A percentile compares a stretch with the other conserved stretches of the same genome.
These are phyloP conservation scores for Lactifluus subvellereus DNA, from an alignment of 768 basidiomycete species.

Conservation along the genomic window DNA sequence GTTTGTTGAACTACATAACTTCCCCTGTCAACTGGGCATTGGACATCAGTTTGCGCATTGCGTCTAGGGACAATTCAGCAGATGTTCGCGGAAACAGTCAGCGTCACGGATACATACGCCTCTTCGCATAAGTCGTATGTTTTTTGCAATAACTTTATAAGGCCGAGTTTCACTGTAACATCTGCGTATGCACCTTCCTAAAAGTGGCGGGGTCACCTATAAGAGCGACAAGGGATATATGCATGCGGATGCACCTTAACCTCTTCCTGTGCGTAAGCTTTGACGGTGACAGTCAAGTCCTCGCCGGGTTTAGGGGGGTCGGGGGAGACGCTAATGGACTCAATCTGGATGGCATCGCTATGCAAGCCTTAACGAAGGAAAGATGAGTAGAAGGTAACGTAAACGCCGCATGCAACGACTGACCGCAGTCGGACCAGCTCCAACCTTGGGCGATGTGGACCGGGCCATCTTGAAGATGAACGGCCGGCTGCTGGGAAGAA, in stretches of 20 bases:
- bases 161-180: constrained; percentile 88
- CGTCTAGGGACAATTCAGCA: constrained; percentile 40
- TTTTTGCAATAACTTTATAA: constrained; percentile 83
- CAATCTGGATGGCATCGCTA: constrained; percentile 49
- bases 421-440: constrained; percentile 73
- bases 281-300: constrained; percentile 80
- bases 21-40: constrained; percentile 80
- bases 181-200: constrained; percentile 91
- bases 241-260: constrained; percentile 52
- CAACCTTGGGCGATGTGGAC: constrained; percentile 45
- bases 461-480: constrained; percentile 26
- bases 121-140: constrained; percentile 87
- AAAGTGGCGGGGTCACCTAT: not conserved
- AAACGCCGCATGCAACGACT: constrained; percentile 27
- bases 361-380: constrained; percentile 36
- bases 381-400: constrained; percentile 11
- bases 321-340: constrained; percentile 69
- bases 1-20: constrained; percentile 71
- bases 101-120: constrained; percentile 55
- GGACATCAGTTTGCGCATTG: constrained; percentile 65
- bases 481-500: constrained; percentile 31
- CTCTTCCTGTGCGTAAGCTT: constrained; percentile 47
- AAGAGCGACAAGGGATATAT: not conserved
- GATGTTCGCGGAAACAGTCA: not conserved
- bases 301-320: constrained; percentile 88